phyloP scores from a whole-genome alignment of 257 asterid genomes.

The Solanum bulbocastanum region DNA sequence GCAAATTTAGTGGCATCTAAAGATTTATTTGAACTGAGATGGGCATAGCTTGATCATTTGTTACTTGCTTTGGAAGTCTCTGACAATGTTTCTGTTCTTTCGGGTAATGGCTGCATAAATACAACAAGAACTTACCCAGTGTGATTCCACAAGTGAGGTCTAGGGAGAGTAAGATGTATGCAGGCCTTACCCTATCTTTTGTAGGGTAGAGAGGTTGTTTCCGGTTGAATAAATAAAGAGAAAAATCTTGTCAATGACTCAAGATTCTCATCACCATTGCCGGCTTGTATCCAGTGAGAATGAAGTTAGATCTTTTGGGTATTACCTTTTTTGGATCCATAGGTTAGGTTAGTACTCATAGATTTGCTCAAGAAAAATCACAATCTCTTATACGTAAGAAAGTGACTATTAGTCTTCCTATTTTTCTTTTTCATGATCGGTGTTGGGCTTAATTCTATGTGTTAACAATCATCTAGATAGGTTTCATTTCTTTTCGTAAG shows the following conservation, averaged over 20 bases:
- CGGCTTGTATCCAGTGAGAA: background rate
- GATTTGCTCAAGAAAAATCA: background rate
- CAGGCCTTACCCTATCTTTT: background rate
- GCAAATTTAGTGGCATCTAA: background rate
- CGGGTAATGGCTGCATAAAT: background rate
- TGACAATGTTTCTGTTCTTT: background rate
- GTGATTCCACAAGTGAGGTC: background rate
- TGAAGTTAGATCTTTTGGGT: background rate
- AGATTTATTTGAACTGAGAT: background rate
- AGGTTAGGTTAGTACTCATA: background rate
- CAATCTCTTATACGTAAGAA: background rate
- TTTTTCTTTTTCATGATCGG: background rate
- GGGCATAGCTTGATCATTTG: background rate
- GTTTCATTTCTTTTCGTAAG: background rate
- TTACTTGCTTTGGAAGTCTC: background rate
- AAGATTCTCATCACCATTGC: background rate
- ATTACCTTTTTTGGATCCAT: background rate
- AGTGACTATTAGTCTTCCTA: background rate
- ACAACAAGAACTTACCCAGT: background rate
- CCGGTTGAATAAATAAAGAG: background rate
- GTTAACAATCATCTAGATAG: background rate
- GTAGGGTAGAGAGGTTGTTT: background rate
- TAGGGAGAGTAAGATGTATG: background rate
- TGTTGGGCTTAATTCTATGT: background rate
- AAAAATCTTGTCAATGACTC: background rate